Evolutionary conservation across 2,329 filamentous ascomycete species (phyloP).

Genomic region (Aspergillus felis): DNA sequence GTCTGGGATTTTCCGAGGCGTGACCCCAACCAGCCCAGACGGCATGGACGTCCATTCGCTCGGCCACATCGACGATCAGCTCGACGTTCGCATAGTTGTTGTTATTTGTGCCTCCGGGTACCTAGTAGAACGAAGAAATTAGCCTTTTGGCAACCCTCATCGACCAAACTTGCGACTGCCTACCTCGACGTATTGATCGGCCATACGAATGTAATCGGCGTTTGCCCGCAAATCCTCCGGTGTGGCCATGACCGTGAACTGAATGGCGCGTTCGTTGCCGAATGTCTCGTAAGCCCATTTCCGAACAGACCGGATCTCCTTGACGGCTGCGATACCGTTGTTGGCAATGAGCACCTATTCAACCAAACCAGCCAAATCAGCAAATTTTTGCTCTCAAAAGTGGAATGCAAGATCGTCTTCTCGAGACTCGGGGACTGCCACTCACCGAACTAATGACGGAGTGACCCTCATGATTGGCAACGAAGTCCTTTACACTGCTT

Average conservation of each 20-base stretch:
- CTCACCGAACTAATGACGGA: constrained; percentile 97
- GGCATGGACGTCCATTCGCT: constrained; percentile 97
- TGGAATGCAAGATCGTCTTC: neutral
- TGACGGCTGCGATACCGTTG: constrained; percentile 99
- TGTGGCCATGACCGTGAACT: constrained; percentile 99
- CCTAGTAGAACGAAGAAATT: constrained; percentile 42
- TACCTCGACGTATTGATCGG: constrained; percentile 95
- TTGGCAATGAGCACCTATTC: constrained; percentile 92
- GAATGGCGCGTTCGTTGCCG: constrained; percentile 94
- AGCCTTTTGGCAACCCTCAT: neutral
- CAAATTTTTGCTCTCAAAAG: too few relatives aligned
- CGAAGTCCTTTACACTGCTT: constrained; percentile 94
- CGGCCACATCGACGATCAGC: constrained; percentile 96
- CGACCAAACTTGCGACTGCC: constrained; percentile 14
- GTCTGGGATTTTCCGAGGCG: constrained; percentile 96
- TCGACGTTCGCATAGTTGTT: constrained; percentile 99
- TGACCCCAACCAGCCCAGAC: constrained; percentile 99
- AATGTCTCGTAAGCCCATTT: constrained; percentile 99
- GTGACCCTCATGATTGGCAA: constrained; percentile 82
- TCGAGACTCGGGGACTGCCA: constrained; percentile 11
- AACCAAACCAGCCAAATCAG: too few relatives aligned
- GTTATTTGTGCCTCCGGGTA: constrained; percentile 98
- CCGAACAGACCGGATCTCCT: constrained; percentile 97
- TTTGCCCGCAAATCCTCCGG: constrained; percentile 97
- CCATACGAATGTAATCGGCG: constrained; percentile 99